A percentile compares a stretch with the other conserved stretches of the same genome.
These are phyloP conservation scores for Eucalyptus polyanthemos DNA, from an alignment of 345 rosid genomes.

Conservation along the genomic window DNA sequence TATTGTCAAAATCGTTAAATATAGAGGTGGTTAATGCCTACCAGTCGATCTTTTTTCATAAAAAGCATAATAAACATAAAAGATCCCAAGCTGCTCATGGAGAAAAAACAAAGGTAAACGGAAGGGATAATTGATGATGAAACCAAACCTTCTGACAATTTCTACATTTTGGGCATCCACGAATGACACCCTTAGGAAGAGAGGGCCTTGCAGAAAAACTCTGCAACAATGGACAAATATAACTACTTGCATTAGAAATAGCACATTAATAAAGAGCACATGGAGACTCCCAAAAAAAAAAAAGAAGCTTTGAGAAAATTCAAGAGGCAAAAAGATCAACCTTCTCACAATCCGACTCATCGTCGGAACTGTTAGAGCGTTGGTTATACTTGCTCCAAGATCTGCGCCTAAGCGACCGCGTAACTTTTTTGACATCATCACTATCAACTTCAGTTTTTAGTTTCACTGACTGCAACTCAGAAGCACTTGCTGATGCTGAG, in stretches of 20 bases:
- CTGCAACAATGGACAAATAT: slow-evolving; percentile 25
- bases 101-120: background rate
- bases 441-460: slow-evolving; percentile 26
- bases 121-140: background rate
- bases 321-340: slow-evolving; percentile 32
- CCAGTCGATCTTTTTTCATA: background rate
- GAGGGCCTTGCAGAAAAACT: slow-evolving; percentile 17
- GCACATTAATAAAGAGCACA: background rate
- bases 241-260: background rate
- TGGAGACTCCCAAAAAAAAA: background rate
- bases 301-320: background rate
- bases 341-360: slow-evolving; percentile 33
- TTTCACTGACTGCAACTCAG: slow-evolving; percentile 29
- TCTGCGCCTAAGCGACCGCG: slow-evolving; percentile 43
- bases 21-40: background rate
- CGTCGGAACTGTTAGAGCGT: slow-evolving; percentile 25
- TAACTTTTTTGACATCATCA: slow-evolving; percentile 18
- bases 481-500: slow-evolving; percentile 22
- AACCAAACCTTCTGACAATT: slow-evolving; percentile 84
- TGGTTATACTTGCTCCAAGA: slow-evolving; percentile 53
- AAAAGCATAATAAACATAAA: background rate
- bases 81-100: background rate
- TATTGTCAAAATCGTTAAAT: background rate
- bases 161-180: slow-evolving; percentile 64
- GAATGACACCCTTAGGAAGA: slow-evolving; percentile 75